These are phyloP conservation scores for Plasmodium adleri DNA, from an alignment of 169 alveolate genomes.

Conservation along the genomic window DNA sequence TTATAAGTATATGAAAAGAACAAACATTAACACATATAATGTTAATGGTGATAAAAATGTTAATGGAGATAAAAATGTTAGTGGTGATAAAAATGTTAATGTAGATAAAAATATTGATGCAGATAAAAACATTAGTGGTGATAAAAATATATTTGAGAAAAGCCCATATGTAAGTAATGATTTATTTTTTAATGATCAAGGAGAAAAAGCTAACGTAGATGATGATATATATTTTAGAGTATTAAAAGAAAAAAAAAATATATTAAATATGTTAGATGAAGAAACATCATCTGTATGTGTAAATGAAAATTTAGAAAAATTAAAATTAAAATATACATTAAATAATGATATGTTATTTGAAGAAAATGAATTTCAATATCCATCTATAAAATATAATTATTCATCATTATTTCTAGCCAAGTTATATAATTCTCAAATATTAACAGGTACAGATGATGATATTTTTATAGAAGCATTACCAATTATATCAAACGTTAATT, in stretches of 20 bases:
- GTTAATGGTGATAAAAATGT: no score
- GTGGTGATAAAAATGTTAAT: no score
- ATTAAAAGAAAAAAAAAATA: constrained; percentile 54
- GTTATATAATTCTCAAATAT: constrained; percentile 50
- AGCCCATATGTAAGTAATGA: neutral
- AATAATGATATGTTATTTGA: constrained; percentile 67
- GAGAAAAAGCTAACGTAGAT: constrained; percentile 47
- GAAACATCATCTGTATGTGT: neutral
- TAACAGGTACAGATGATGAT: constrained; percentile 94
- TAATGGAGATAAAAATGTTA: no score
- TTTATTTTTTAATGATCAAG: neutral
- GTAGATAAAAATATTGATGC: no score
- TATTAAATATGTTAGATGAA: constrained; percentile 32
- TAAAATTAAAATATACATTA: constrained; percentile 51
- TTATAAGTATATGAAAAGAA: constrained; percentile 4
- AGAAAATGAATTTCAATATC: constrained; percentile 60
- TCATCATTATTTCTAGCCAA: constrained; percentile 52
- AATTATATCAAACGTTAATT: constrained; percentile 91
- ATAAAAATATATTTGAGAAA: neutral
- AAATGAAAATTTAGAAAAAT: constrained; percentile 49
- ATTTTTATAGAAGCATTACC: constrained; percentile 94
- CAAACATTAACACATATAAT: neutral
- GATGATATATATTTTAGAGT: constrained; percentile 44
- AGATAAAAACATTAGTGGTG: neutral
- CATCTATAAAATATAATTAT: constrained; percentile 14